Evolutionary conservation across 2,329 filamentous ascomycete species (phyloP).

Genomic region (Chaetothyriales sp.): DNA sequence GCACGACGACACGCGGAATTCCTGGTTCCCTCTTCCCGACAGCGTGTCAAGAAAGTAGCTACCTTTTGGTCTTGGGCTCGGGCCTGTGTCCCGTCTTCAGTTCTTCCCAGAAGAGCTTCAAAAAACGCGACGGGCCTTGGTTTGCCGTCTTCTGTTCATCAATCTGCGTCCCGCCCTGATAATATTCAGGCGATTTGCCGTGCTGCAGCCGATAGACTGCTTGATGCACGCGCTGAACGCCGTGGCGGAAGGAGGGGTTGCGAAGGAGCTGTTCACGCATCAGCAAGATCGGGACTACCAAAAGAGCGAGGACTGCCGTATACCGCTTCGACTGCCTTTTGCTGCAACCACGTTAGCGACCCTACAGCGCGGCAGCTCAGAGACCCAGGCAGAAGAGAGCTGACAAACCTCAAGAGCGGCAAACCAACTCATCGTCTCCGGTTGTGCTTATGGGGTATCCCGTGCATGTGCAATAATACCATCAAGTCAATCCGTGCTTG

Average conservation of each 20-base stretch:
- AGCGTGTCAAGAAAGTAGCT: neutral
- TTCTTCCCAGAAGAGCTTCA: slow-evolving; percentile 30
- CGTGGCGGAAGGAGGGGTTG: slow-evolving; percentile 31
- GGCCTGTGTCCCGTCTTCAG: slow-evolving; percentile 30
- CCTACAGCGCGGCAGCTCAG: neutral
- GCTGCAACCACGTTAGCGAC: slow-evolving; percentile 3
- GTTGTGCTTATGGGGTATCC: neutral
- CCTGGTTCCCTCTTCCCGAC: neutral
- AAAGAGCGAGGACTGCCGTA: neutral
- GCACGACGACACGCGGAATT: neutral
- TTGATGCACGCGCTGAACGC: slow-evolving; percentile 31
- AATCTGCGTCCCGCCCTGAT: slow-evolving; percentile 28
- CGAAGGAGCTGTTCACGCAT: slow-evolving; percentile 21
- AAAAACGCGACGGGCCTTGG: slow-evolving; percentile 22
- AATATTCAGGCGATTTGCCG: slow-evolving; percentile 30
- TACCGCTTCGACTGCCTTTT: slow-evolving; percentile 11
- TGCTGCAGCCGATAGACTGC: slow-evolving; percentile 29
- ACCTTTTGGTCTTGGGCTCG: slow-evolving; percentile 14
- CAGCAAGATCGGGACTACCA: neutral
- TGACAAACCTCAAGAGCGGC: neutral
- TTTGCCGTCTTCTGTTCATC: slow-evolving; percentile 19
- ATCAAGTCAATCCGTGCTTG: neutral
- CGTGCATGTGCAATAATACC: neutral
- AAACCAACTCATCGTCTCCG: neutral
- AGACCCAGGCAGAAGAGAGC: neutral